Evolutionary conservation across 331 rosid species (phyloP).

Genomic region (Prunus yedoensis): DNA sequence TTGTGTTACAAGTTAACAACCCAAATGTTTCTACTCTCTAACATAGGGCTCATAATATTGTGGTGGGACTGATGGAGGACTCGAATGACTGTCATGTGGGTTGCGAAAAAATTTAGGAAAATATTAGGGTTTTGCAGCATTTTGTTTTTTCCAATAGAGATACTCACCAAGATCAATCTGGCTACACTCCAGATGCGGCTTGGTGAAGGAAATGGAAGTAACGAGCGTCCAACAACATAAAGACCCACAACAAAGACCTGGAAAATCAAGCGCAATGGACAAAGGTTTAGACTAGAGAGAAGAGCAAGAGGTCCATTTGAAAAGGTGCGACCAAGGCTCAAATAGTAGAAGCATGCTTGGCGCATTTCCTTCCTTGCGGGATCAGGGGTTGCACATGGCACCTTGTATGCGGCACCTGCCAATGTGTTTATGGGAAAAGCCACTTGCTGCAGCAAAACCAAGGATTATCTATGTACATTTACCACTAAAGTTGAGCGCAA

Average conservation of each 20-base stretch:
- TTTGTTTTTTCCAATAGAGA: background rate
- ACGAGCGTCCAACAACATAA: conserved; percentile 16
- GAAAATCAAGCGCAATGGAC: conserved; percentile 13
- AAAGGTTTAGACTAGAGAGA: conserved; percentile 16
- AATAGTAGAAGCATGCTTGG: conserved; percentile 23
- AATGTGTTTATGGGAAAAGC: conserved; percentile 24
- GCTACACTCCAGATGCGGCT: conserved; percentile 6
- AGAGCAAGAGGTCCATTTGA: conserved; percentile 13
- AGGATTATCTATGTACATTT: background rate
- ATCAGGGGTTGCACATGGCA: conserved; percentile 19
- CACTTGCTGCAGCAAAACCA: conserved; percentile 16
- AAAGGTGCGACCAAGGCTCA: conserved; percentile 29
- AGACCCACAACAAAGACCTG: conserved; percentile 19
- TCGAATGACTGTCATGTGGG: background rate
- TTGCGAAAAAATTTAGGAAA: background rate
- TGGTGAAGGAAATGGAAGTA: conserved; percentile 34
- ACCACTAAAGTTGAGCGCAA: background rate
- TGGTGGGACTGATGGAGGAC: background rate
- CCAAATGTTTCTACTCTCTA: background rate
- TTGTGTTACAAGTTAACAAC: background rate
- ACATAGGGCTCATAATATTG: background rate
- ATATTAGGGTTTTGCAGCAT: background rate
- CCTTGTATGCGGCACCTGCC: conserved; percentile 13
- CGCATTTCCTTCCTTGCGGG: conserved; percentile 22
- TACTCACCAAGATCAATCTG: conserved; percentile 11